Base-by-base conservation (phyloP, 768 basidiomycete genomes). In the Lepiota subincarnata region DNA sequence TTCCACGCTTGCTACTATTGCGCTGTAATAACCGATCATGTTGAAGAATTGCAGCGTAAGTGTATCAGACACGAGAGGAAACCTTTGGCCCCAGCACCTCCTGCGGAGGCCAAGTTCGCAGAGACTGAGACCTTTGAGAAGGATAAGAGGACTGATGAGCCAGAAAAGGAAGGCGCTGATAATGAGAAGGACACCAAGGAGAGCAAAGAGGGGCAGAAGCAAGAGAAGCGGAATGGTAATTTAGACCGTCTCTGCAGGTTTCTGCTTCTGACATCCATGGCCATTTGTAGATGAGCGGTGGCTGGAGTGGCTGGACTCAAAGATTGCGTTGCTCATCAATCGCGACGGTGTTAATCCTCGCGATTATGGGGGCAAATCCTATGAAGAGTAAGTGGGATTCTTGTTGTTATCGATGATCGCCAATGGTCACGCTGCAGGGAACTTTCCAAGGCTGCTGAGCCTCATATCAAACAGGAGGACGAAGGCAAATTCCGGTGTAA, bases 1-100 rank as follows among this genome's bases (percentile, higher is more conserved):
- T 94, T 88, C 72, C 81, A 92, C 80, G 86, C 91, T 65, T 97
- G 97, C 82, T 99, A 96, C 73, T 99, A 99, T 74, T 99, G 97
- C 78, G 86, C 88, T 62, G 85, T 92, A 66, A 82, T 91, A 61
- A 88, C 86, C 68, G 88, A 96, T 73, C 93, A 93, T 74, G 72
- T 89, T 69, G 97, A 99, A 73, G 93, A 97, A 76, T 79, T 99
- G 63, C 87, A 93, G 70, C 83, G 92, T 67, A 92, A 93, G 74
- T 98, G 96, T 78, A 75, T 97, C 62, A 85, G 85, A 74, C 97
- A 99, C 73, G 77, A 89, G 59, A 82, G 96, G 71, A 87, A 85
- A 68, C 82, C 89, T 37, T 64, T 86, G 62, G 79, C 81, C 55
- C 83, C 84, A 70, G 70, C 76, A 53, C 62, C 77, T 57, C 71